Conservation (phyloP, 2,329 filamentous ascomycete species). For the Cercospora zeina region DNA sequence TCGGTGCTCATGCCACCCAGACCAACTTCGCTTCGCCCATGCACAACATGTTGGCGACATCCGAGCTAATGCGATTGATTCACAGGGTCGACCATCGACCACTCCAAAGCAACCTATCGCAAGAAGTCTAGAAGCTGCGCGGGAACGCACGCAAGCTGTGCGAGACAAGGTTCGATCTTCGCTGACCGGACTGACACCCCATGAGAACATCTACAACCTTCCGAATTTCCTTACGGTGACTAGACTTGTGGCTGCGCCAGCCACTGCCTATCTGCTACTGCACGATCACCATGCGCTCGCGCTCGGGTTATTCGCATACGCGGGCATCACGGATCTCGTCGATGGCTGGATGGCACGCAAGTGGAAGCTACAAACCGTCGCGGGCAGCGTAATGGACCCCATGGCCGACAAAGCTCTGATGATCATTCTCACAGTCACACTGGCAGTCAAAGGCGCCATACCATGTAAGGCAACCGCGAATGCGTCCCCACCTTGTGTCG, state of each 20-base stretch:
- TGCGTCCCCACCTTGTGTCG: slow-evolving; percentile 9
- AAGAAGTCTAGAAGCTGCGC: slow-evolving; percentile 32
- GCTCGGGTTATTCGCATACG: slow-evolving; percentile 84
- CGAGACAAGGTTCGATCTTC: slow-evolving; percentile 38
- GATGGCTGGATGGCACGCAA: slow-evolving; percentile 91
- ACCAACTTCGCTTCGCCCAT: background rate
- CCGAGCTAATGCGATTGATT: slow-evolving; percentile 4
- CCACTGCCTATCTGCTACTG: slow-evolving; percentile 84
- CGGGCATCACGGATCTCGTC: slow-evolving; percentile 84
- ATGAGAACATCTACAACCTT: slow-evolving; percentile 96
- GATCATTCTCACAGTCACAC: slow-evolving; percentile 83
- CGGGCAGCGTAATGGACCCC: slow-evolving; percentile 90
- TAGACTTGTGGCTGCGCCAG: slow-evolving; percentile 76
- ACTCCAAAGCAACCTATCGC: slow-evolving; percentile 29
- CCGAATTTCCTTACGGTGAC: slow-evolving; percentile 91
- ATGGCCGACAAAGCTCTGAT: slow-evolving; percentile 97
- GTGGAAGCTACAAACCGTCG: slow-evolving; percentile 87
- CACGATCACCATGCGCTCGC: slow-evolving; percentile 78
- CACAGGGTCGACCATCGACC: slow-evolving; percentile 15
- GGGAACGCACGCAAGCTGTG: slow-evolving; percentile 36
- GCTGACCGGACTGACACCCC: slow-evolving; percentile 46
- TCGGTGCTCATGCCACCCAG: background rate
- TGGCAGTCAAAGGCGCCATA: slow-evolving; percentile 79
- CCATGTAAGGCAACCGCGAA: slow-evolving; percentile 59
- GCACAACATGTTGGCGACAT: background rate